A percentile compares a stretch with the other conserved stretches of the same genome.
These are phyloP conservation scores for Candida tetrigidarum DNA, from an alignment of 1,139 yeast genomes.

Conservation along the genomic window DNA sequence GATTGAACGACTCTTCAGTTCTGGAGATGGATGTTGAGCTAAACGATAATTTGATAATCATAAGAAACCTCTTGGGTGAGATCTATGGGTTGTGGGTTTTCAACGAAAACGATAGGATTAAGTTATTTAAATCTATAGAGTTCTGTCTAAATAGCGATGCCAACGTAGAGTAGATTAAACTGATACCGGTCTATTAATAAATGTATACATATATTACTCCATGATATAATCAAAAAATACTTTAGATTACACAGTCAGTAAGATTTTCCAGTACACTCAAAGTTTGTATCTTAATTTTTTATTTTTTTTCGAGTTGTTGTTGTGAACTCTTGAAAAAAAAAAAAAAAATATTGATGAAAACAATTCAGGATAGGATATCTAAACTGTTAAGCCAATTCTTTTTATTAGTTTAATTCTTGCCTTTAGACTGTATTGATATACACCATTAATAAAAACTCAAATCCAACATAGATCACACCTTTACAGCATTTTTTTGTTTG, in stretches of 20 bases:
- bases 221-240: too few species aligned
- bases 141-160: slow-evolving; percentile 52
- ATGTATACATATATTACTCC: too few species aligned
- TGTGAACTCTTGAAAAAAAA: slow-evolving; percentile 4
- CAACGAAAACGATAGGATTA: slow-evolving; percentile 71
- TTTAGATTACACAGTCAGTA: neutral
- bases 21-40: slow-evolving; percentile 70
- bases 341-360: slow-evolving; percentile 2
- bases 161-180: slow-evolving; percentile 8
- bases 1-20: slow-evolving; percentile 48
- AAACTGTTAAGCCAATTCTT: neutral
- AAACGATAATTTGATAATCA: slow-evolving; percentile 79
- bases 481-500: neutral
- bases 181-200: too few species aligned
- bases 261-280: too few species aligned
- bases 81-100: slow-evolving; percentile 92
- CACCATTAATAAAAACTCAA: neutral
- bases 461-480: neutral
- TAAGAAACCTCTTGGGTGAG: slow-evolving; percentile 74
- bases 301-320: neutral
- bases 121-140: slow-evolving; percentile 61
- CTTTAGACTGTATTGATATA: neutral
- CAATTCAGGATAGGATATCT: neutral
- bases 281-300: too few species aligned
- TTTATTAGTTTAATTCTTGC: neutral